These are phyloP conservation scores for Yarrowia phangngaensis DNA, from an alignment of 805 yeast species.

Conservation along the genomic window DNA sequence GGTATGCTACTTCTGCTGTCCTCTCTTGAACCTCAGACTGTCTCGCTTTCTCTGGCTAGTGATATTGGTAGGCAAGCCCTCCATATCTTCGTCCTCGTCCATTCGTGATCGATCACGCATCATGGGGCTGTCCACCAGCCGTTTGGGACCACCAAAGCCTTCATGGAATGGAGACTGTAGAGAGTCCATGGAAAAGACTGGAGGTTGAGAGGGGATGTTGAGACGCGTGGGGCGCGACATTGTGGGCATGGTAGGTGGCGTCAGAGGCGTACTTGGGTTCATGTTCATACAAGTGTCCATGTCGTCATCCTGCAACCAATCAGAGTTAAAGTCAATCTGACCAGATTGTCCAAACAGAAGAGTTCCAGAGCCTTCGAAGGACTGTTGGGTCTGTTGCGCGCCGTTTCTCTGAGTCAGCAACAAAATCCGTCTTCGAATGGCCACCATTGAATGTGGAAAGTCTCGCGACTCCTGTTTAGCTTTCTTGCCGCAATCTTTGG, in stretches of 20 bases:
- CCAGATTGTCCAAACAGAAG: slow-evolving; percentile 1
- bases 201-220: slow-evolving; percentile 8
- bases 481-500: slow-evolving; percentile 50
- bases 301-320: slow-evolving; percentile 23
- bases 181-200: slow-evolving; percentile 18
- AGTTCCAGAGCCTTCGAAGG: not conserved
- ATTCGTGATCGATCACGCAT: slow-evolving; percentile 2
- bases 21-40: slow-evolving; percentile 25
- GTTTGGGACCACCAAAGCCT: not conserved
- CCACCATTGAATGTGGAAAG: slow-evolving; percentile 38
- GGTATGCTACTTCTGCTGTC: slow-evolving; percentile 7
- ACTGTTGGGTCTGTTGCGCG: not conserved
- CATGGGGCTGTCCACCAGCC: slow-evolving; percentile 9
- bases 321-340: slow-evolving; percentile 10
- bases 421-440: slow-evolving; percentile 38
- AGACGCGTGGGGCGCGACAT: slow-evolving; percentile 6
- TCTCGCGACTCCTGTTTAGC: slow-evolving; percentile 33
- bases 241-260: slow-evolving; percentile 7
- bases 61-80: slow-evolving; percentile 15
- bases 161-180: slow-evolving; percentile 22
- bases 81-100: slow-evolving; percentile 9
- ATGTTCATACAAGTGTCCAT: slow-evolving; percentile 14
- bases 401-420: slow-evolving; percentile 27
- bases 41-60: slow-evolving; percentile 26
- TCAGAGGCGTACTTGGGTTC: slow-evolving; percentile 4